Base-by-base conservation (phyloP, 2,329 filamentous ascomycete genomes). In the Alternaria viburni region DNA sequence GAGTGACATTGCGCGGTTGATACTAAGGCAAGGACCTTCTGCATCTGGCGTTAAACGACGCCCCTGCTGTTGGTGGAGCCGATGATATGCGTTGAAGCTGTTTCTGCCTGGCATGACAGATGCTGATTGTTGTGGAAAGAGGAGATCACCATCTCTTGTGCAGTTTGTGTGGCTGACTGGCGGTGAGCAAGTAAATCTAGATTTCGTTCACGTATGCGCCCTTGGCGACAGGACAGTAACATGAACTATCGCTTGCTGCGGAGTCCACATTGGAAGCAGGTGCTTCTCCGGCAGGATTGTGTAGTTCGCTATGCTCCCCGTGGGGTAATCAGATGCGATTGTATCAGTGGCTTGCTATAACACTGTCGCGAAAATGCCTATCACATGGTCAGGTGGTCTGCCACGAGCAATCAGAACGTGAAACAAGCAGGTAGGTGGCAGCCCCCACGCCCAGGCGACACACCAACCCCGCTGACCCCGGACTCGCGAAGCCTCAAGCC, bases 381-480 rank as follows among this genome's bases (percentile, higher is more conserved):
- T 32, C 57, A 57, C 30, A 8, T 57, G 19, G 30, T 56, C 44
- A 46, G 43, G 54, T 59, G 28, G 56, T 44, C 44, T 58, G 26
- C 41, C 45, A 54, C 54, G 43, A 56, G 50, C 57, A 65, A 45
- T 32, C 47, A 25, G 9, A 23, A 28, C 26, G 21, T 51, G 49
- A 61, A 54, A 45, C 62, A 54, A 61, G 59, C 59, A 61, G 41
- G 50, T 65, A 69, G 61, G 25, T 61, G 43, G 58, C 61, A 44
- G 25, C 59, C 68, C 68, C 68, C 68, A 69, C 66, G 66, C 62
- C 46, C 28, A 56, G 57, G 36, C 55, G 21, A 52, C 21, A 52
- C 45, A 54, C 58, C 45, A 54, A 61, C 64, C 62, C 62, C 66
- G 66, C 66, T 61, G 54, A 62, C 64, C 62, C 66, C 64, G 56